Evolutionary conservation across 108 stramenopile species (phyloP), one percentile per base, ranked within the genome.

Genomic region (Cylindrotheca closterium): DNA sequence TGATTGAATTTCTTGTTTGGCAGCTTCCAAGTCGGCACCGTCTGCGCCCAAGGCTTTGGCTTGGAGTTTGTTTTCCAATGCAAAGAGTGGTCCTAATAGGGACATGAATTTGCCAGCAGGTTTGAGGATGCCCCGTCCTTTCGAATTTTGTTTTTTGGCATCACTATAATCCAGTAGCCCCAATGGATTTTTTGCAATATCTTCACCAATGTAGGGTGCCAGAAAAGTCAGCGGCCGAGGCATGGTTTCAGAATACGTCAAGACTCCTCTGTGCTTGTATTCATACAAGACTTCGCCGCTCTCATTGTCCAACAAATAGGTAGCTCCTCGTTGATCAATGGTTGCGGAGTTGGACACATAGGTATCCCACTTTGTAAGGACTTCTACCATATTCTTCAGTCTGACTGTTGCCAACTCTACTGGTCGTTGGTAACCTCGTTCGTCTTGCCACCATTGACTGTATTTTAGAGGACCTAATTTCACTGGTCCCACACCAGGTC

Each of bases 331-430:
- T 47, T 30, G 61, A 56, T 80, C 64, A 12, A 89, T 59, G 15
- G 58, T 22, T 24, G 45, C 33, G 31, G 55, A 71, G 64, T 89
- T 73, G 1, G 67, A 61, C 8, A 89, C 84, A 50, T 89, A 89
- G 24, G 71, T 67, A 22, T 69, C 62, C 58, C 79, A 91, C 17
- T 87, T 82, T 4, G 75, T 63, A 10, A 87, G 65, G 0, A 85
- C 81, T 71, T 91, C 86, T 5, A 91, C 79, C 84, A 91, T 83
- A 29, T 55, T 56, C 26, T 73, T 73, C 19, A 91, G 62, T 18
- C 89, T 73, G 4, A 91, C 78, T 1, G 89, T 87, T 1, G 89
- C 86, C 47, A 91, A 59, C 56, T 91, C 89, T 17, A 78, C 78
- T 1, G 89, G 89, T 12, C 86, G 78, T 53, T 83, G 80, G 58